A percentile compares a stretch with the other conserved stretches of the same genome.
phyloP scores from a whole-genome alignment of 1,284 basidiomycete genomes.

The Naganishia albida region DNA sequence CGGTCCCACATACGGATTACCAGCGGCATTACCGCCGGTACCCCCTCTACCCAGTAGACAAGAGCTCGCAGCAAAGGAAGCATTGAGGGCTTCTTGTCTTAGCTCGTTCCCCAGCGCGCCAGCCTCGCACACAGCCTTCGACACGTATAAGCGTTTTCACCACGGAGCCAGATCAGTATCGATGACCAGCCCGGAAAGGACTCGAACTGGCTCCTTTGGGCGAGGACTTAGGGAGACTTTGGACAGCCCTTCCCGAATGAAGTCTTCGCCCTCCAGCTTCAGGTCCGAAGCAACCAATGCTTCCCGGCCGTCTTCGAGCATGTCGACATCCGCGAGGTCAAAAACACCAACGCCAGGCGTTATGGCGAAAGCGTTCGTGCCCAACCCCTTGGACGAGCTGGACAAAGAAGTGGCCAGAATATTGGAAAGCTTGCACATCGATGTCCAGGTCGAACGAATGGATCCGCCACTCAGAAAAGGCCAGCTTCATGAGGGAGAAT shows the following conservation, averaged over 20 bases:
- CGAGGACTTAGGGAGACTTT: not conserved
- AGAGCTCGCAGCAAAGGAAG: constrained; percentile 18
- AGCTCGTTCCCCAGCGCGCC: too few species aligned
- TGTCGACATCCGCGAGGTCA: not conserved
- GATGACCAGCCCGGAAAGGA: not conserved
- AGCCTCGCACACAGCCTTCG: constrained; percentile 11
- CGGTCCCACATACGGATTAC: not conserved
- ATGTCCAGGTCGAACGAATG: constrained; percentile 42
- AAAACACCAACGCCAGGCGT: not conserved
- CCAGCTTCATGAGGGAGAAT: constrained; percentile 48
- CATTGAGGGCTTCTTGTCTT: not conserved
- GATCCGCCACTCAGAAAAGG: constrained; percentile 46
- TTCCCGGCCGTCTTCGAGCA: not conserved
- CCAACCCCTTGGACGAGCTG: constrained; percentile 47
- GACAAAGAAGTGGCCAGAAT: constrained; percentile 43
- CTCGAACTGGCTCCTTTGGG: not conserved
- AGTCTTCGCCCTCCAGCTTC: constrained; percentile 5
- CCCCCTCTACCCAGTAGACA: constrained; percentile 11
- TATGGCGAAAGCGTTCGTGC: constrained; percentile 37
- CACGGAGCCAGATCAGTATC: constrained; percentile 1
- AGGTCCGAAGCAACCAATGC: not conserved
- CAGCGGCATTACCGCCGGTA: not conserved
- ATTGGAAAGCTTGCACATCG: constrained; percentile 39
- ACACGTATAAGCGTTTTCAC: constrained; percentile 1
- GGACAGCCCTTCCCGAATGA: not conserved